Base-by-base conservation (phyloP, 2,329 filamentous ascomycete genomes). In the Trichoderma sp. region DNA sequence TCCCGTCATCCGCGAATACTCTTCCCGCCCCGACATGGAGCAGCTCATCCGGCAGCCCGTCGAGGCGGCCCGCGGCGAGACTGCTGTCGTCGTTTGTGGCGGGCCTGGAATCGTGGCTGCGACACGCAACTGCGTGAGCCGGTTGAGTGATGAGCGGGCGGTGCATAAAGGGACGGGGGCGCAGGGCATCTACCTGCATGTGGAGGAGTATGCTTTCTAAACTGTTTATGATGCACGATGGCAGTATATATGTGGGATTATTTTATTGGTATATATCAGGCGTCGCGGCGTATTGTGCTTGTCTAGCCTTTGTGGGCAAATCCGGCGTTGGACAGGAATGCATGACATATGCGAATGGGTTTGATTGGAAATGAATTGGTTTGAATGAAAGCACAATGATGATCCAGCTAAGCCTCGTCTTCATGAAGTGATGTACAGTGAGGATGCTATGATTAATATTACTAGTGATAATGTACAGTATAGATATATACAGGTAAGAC, bases 91-190 rank as follows among this genome's bases (percentile, higher is more conserved):
- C 0, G 85, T 87, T 0, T 88, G 85, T 67, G 86, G 85, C 15
- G 86, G 85, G 1, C 80, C 80, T 58, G 82, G 82, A 54, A 74
- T 88, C 26, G 84, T 85, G 1, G 78, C 83, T 2, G 76, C 76
- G 52, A 81, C 84, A 15, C 78, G 86, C 64, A 88, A 85, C 68
- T 82, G 78, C 64, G 84, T 88, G 3, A 81, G 82, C 2, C 76
- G 74, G 34, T 67, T 88, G 67, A 86, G 84, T 61, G 85, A 88
- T 69, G 85, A 88, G 74, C 76, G 86, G 47, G 86, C 83, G 0
- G 85, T 88, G 24, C 86, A 88, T 71, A 88, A 88, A 72, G 86
- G 86, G 5, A 88, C 85, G 0, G 85, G 84, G 1, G 85, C 86
- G 0, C 86, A 88, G 71, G 86, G 86, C 0, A 88, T 88, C 47